phyloP scores from a whole-genome alignment of 2,329 filamentous ascomycete genomes.

The Pestalotiopsis sp. region DNA sequence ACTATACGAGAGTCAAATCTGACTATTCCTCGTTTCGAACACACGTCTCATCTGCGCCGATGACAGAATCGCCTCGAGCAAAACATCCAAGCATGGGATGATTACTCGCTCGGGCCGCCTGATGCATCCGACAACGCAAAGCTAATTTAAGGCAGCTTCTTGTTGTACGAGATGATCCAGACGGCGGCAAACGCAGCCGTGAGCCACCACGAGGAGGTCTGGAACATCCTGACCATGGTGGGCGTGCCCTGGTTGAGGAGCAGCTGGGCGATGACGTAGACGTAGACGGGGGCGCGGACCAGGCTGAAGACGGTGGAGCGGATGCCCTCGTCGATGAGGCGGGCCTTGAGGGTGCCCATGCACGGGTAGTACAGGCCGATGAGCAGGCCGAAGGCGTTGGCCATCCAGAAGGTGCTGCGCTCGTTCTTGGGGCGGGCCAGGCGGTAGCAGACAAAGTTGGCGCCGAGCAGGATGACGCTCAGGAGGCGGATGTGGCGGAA shows the following conservation, averaged over 20 bases:
- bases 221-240: constrained; percentile 26
- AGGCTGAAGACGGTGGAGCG: constrained; percentile 59
- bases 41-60: too few species aligned
- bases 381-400: constrained; percentile 59
- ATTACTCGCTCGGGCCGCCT: too few species aligned
- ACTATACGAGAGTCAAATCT: too few species aligned
- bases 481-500: constrained; percentile 38
- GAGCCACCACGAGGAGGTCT: constrained; percentile 28
- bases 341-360: constrained; percentile 54
- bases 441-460: constrained; percentile 42
- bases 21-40: too few species aligned
- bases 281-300: constrained; percentile 54
- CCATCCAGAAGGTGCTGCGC: constrained; percentile 53
- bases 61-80: neutral
- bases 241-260: constrained; percentile 42
- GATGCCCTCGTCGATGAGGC: constrained; percentile 47
- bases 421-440: constrained; percentile 41
- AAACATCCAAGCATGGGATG: neutral
- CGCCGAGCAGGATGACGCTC: constrained; percentile 33
- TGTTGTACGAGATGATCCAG: constrained; percentile 26
- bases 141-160: constrained; percentile 24
- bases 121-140: neutral
- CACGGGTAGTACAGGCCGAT: constrained; percentile 61
- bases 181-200: constrained; percentile 27
- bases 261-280: constrained; percentile 44